phyloP scores from a whole-genome alignment of 208 protist genomes.

The Porcisia hertigi region DNA sequence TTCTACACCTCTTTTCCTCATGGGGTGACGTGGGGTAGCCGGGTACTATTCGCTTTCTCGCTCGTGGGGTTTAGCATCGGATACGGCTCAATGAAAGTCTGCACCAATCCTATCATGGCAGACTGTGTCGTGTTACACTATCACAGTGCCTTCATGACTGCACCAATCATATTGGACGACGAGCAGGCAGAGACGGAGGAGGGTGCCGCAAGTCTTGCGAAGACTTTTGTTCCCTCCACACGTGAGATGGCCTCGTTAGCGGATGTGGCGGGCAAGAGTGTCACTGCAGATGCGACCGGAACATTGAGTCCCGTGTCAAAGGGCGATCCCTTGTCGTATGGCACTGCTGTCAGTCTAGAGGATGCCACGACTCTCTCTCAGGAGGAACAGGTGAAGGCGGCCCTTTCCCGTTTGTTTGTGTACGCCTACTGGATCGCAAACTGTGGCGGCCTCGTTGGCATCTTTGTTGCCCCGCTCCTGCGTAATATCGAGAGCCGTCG shows the following conservation, averaged over 20 bases:
- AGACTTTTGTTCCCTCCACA: background rate
- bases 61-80: conserved; percentile 41
- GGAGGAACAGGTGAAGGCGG: conserved; percentile 21
- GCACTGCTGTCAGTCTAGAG: background rate
- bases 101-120: conserved; percentile 74
- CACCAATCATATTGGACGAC: background rate
- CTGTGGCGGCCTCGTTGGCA: conserved; percentile 53
- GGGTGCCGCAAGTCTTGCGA: background rate
- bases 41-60: conserved; percentile 32
- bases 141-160: conserved; percentile 4
- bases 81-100: conserved; percentile 78
- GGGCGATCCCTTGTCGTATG: background rate
- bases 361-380: background rate
- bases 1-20: conserved; percentile 49
- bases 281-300: too few relatives aligned
- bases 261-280: background rate
- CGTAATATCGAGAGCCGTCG: conserved; percentile 39
- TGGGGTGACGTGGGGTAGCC: conserved; percentile 6
- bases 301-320: background rate
- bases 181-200: background rate
- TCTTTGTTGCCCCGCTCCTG: conserved; percentile 56
- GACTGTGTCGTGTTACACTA: conserved; percentile 47
- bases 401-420: conserved; percentile 53
- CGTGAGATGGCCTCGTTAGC: background rate
- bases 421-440: conserved; percentile 63